Base-by-base conservation (phyloP, 2,329 filamentous ascomycete species). In the Clonostachys byssicola region DNA sequence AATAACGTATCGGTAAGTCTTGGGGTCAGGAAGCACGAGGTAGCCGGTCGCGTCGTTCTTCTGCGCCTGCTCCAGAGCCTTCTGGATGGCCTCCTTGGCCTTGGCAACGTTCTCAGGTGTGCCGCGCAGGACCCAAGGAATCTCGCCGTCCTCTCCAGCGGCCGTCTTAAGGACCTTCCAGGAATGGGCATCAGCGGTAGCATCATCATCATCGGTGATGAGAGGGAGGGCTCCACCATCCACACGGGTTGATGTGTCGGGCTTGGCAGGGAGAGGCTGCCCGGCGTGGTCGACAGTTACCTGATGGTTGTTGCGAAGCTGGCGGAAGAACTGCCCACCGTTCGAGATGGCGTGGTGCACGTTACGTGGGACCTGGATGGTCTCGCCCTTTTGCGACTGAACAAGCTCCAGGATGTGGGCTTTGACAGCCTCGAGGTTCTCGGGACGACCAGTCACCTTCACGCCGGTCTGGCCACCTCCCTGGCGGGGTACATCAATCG, bases 261-360 rank as follows among this genome's bases (percentile, higher is more conserved):
- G 80, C 70, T 86, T 91, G 38, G 83, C 64, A 6, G 94, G 94
- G 5, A 88, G 73, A 48, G 86, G 73, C 50, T 94, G 83, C 41
- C 92, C 91, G 47, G 83, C 88, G 63, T 97, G 94, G 65, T 97
- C 92, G 46, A 99, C 88, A 1, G 87, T 94, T 54, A 99, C 90
- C 56, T 89, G 86, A 68, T 89, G 80, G 60, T 96, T 88, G 66
- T 84, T 92, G 54, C 88, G 85, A 40, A 99, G 83, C 58, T 84
- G 87, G 54, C 92, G 89, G 87, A 97, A 96, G 72, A 97, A 88
- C 57, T 91, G 86, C 2, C 92, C 94, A 54, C 92, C 92, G 64
- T 96, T 92, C 45, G 89, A 81, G 55, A 99, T 79, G 50, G 78
- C 71, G 64, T 97, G 89, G 72, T 99, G 94, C 50, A 94, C 74